Evolutionary conservation across 345 rosid species (phyloP).

Genomic region (Eucalyptus virginea): DNA sequence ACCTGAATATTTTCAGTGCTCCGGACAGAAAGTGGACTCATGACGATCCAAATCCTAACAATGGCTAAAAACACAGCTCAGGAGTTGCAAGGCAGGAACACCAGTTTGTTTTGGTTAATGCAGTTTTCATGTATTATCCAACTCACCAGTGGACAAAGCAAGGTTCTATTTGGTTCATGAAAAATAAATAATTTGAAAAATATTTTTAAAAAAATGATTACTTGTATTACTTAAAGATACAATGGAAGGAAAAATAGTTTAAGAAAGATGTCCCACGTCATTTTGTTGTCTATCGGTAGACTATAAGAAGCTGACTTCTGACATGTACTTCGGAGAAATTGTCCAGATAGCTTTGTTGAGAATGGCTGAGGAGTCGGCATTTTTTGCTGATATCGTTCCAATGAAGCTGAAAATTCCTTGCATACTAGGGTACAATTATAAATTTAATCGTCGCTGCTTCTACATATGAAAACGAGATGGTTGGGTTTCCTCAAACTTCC

Average conservation of each 20-base stretch:
- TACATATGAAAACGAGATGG: not conserved
- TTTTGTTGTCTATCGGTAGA: conserved; percentile 1
- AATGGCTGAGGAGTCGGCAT: conserved; percentile 62
- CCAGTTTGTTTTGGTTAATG: not conserved
- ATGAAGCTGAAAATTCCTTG: conserved; percentile 45
- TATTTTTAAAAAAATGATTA: too few relatives aligned
- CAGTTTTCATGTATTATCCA: not conserved
- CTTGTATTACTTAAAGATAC: too few relatives aligned
- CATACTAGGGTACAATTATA: conserved; percentile 28
- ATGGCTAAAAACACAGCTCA: not conserved
- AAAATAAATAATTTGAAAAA: too few relatives aligned
- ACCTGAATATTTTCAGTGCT: not conserved
- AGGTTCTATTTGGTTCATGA: not conserved
- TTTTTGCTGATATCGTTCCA: conserved; percentile 57
- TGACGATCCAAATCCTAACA: not conserved
- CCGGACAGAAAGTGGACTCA: not conserved
- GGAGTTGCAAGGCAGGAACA: not conserved
- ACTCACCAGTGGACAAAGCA: not conserved
- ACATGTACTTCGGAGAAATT: conserved; percentile 73
- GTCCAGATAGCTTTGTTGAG: conserved; percentile 42
- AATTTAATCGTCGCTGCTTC: not conserved
- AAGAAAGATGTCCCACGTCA: too few relatives aligned
- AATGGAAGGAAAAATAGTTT: not conserved
- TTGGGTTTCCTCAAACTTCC: not conserved
- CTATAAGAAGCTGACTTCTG: conserved; percentile 61